Conservation (phyloP, 768 basidiomycete species). For the Megacollybia marginata region DNA sequence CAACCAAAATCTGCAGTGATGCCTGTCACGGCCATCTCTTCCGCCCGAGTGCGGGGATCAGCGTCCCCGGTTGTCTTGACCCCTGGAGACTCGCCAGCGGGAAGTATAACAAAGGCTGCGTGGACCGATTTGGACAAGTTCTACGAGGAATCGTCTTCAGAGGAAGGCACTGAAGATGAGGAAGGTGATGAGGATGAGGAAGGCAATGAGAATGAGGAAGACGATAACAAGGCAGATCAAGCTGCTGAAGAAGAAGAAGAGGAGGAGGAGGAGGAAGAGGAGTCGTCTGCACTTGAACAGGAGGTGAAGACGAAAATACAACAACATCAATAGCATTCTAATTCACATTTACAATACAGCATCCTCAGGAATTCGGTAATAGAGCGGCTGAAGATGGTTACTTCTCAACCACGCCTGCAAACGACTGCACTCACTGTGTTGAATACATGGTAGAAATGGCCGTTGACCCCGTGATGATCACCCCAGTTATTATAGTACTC, state of each 20-base stretch:
- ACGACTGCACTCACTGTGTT: conserved; percentile 24
- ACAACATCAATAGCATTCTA: too few relatives aligned
- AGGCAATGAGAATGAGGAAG: conserved; percentile 17
- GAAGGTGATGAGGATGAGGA: conserved; percentile 10
- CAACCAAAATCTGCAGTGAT: conserved; percentile 20
- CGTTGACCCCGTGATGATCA: conserved; percentile 47
- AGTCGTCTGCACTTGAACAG: not conserved
- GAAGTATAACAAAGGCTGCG: conserved; percentile 23
- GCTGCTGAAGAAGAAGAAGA: conserved; percentile 14
- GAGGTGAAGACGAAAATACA: too few relatives aligned
- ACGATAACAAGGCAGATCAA: conserved; percentile 13
- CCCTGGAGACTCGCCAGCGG: conserved; percentile 41
- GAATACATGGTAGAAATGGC: conserved; percentile 76
- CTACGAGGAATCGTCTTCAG: conserved; percentile 45
- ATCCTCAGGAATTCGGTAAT: conserved; percentile 41
- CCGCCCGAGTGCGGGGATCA: conserved; percentile 19
- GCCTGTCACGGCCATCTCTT: conserved; percentile 26
- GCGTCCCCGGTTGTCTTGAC: conserved; percentile 48
- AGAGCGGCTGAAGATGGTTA: conserved; percentile 26
- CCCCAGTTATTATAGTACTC: conserved; percentile 53
- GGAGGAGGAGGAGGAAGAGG: conserved; percentile 22
- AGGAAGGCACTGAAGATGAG: conserved; percentile 1
- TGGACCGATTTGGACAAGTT: conserved; percentile 67
- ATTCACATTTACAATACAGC: conserved; percentile 26
- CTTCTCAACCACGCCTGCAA: too few relatives aligned